Percentiles rank a stretch among this genome's conserved stretches.
These are phyloP conservation scores for Penicillium longicatenatum DNA, from an alignment of 495 filamentous ascomycete genomes.

Conservation along the genomic window DNA sequence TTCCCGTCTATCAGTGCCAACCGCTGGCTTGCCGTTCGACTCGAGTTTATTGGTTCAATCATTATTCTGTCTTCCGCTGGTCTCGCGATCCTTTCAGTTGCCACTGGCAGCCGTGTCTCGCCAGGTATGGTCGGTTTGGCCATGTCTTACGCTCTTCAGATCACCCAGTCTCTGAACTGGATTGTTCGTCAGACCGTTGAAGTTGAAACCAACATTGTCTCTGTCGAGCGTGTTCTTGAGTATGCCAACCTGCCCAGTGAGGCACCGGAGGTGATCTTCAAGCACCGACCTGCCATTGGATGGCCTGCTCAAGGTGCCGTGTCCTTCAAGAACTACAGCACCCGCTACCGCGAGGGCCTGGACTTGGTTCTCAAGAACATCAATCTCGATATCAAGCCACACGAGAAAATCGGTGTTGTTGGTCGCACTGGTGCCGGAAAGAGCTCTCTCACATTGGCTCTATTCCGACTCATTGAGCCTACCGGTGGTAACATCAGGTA, in stretches of 20 bases:
- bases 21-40: constrained; percentile 90
- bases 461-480: constrained; percentile 96
- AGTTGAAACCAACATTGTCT: constrained; percentile 99
- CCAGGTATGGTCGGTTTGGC: constrained; percentile 86
- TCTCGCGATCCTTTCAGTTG: constrained; percentile 79
- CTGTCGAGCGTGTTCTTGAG: constrained; percentile 96
- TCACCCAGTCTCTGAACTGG: constrained; percentile 99
- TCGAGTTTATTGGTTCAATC: constrained; percentile 95
- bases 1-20: constrained; percentile 97
- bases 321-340: constrained; percentile 89
- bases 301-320: constrained; percentile 94
- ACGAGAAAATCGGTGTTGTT: constrained; percentile 97
- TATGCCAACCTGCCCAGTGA: constrained; percentile 93
- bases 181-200: constrained; percentile 99
- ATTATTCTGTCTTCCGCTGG: constrained; percentile 88
- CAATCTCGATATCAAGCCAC: constrained; percentile 86
- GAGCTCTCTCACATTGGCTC: constrained; percentile 87
- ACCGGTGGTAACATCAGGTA: constrained; percentile 71
- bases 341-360: constrained; percentile 84
- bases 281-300: constrained; percentile 80
- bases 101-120: constrained; percentile 65
- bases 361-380: constrained; percentile 93
- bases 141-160: constrained; percentile 97
- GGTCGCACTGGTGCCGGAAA: constrained; percentile 97
- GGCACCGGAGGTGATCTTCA: constrained; percentile 90